Conservation (phyloP, 345 rosid species). For the Corymbia maculata region DNA sequence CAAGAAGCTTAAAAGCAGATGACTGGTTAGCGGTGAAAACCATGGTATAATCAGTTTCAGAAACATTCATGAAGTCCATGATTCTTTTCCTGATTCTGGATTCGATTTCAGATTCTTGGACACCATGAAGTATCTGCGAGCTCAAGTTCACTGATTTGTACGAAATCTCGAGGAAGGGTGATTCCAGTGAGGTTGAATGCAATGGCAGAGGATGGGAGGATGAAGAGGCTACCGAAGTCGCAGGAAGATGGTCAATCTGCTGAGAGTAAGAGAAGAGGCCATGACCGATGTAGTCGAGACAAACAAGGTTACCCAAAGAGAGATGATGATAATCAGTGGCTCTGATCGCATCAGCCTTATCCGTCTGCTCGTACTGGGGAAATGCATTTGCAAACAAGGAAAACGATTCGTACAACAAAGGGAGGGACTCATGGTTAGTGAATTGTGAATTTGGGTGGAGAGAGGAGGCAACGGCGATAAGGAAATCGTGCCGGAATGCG, state of each 20-base stretch:
- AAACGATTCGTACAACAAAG: conserved; percentile 45
- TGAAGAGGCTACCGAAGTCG: conserved; percentile 16
- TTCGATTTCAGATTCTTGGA: conserved; percentile 41
- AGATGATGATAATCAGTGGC: conserved; percentile 57
- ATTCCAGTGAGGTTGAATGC: not conserved
- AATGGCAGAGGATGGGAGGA: conserved; percentile 1
- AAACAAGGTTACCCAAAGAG: conserved; percentile 29
- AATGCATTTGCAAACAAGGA: conserved; percentile 32
- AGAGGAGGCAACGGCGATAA: conserved; percentile 25
- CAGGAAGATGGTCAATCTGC: not conserved
- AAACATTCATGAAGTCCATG: conserved; percentile 60
- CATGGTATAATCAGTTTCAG: conserved; percentile 59
- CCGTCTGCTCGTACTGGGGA: conserved; percentile 44
- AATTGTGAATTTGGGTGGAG: conserved; percentile 32
- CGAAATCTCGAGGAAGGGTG: conserved; percentile 34
- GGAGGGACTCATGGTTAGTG: conserved; percentile 87
- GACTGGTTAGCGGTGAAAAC: conserved; percentile 61
- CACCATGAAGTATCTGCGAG: conserved; percentile 22
- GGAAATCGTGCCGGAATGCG: conserved; percentile 28
- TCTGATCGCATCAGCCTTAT: conserved; percentile 52
- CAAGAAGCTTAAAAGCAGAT: conserved; percentile 67
- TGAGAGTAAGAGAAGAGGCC: conserved; percentile 79
- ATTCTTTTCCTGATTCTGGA: conserved; percentile 37
- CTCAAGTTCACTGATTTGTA: conserved; percentile 33
- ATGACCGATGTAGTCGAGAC: conserved; percentile 54